Conservation (phyloP, 192 early-diverging fungal genomes). For the Podila horticola region DNA sequence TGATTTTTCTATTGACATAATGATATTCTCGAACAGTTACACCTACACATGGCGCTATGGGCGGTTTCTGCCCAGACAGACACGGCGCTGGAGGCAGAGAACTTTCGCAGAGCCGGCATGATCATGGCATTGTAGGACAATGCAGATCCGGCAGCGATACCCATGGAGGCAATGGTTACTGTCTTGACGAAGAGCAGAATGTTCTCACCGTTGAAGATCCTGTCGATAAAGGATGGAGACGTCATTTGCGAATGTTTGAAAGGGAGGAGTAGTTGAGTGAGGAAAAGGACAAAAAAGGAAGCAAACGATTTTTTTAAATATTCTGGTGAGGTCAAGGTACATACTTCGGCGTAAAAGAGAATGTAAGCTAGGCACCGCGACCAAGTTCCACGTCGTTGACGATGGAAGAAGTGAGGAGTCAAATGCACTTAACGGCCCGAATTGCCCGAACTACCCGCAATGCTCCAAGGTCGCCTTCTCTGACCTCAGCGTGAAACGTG, state of each 20-base stretch:
- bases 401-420: no score
- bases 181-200: conserved; percentile 13
- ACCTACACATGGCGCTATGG: conserved; percentile 10
- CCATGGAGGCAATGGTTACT: conserved; percentile 18
- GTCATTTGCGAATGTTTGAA: not conserved
- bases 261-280: not conserved
- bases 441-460: no score
- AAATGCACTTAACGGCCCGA: no score
- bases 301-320: no score
- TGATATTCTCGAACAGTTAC: no score
- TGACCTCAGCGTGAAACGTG: no score
- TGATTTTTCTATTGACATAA: not conserved
- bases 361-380: no score
- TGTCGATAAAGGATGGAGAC: not conserved
- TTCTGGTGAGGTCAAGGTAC: no score
- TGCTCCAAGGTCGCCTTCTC: no score
- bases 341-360: not conserved
- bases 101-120: conserved; percentile 13
- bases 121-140: conserved; percentile 20
- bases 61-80: conserved; percentile 10
- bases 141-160: conserved; percentile 9
- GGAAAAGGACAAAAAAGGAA: not conserved
- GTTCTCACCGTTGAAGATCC: conserved; percentile 18
- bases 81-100: not conserved
- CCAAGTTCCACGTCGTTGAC: no score